These are phyloP conservation scores for Penicillium sp. DNA, from an alignment of 2,329 filamentous ascomycete genomes.

Conservation along the genomic window DNA sequence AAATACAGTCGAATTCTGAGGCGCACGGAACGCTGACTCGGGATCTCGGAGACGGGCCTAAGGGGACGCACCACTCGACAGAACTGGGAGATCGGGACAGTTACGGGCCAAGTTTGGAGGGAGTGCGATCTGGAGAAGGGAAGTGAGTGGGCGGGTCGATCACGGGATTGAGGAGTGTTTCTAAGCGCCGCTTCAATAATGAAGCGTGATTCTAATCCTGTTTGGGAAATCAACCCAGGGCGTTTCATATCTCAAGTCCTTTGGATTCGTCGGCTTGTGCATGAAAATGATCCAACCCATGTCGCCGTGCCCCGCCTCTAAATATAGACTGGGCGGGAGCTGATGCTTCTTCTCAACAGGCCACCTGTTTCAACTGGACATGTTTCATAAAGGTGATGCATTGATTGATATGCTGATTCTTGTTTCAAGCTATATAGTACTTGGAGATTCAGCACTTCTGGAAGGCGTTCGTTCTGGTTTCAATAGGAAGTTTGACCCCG, in stretches of 20 bases:
- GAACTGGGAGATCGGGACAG: neutral
- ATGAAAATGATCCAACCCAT: neutral
- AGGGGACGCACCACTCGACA: constrained; percentile 3
- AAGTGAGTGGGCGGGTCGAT: constrained; percentile 11
- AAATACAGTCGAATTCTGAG: neutral
- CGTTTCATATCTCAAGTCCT: neutral
- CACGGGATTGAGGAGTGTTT: constrained; percentile 15
- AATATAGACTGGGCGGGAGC: constrained; percentile 7
- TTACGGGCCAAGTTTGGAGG: neutral
- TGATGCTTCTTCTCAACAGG: neutral
- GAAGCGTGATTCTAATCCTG: neutral
- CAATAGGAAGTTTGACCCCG: neutral
- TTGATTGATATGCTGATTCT: neutral
- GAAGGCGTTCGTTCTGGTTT: neutral
- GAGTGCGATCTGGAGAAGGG: constrained; percentile 3
- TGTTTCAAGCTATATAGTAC: neutral
- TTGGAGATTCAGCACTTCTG: neutral
- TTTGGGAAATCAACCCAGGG: neutral
- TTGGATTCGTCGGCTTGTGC: neutral
- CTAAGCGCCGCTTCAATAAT: neutral
- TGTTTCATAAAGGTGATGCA: neutral
- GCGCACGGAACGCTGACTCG: constrained; percentile 1
- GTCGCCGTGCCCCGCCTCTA: constrained; percentile 15
- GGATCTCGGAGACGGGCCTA: neutral
- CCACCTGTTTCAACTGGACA: neutral